Evolutionary conservation across 805 yeast species (phyloP).

Genomic region (Yarrowia deformans): DNA sequence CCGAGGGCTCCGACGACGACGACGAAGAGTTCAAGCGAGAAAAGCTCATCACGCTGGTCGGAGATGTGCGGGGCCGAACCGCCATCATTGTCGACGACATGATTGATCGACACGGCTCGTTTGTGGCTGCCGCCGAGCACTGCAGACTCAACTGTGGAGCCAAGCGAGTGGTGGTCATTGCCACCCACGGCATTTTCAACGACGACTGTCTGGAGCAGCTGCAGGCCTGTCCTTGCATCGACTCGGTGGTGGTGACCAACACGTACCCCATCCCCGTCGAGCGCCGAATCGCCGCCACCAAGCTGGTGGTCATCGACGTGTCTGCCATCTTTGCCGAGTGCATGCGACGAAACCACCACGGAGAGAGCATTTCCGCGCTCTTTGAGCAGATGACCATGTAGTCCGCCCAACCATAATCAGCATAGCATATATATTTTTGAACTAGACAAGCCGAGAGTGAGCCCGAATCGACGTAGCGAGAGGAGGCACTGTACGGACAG

Average conservation of each 20-base stretch:
- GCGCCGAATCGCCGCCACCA: conserved; percentile 63
- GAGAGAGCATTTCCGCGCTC: conserved; percentile 92
- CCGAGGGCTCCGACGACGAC: conserved; percentile 76
- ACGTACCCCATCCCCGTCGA: conserved; percentile 87
- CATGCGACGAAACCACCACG: conserved; percentile 97
- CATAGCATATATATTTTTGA: conserved; percentile 37
- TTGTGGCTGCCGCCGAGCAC: conserved; percentile 98
- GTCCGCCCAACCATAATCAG: conserved; percentile 8
- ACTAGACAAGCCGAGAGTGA: conserved; percentile 21
- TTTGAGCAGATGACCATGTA: conserved; percentile 71
- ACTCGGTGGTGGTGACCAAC: conserved; percentile 92
- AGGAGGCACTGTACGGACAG: not conserved
- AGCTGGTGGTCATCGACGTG: conserved; percentile 87
- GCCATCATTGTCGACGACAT: conserved; percentile 96
- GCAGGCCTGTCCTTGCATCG: conserved; percentile 80
- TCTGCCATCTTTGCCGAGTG: conserved; percentile 97
- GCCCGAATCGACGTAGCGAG: conserved; percentile 1
- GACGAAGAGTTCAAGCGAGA: conserved; percentile 83
- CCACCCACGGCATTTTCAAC: conserved; percentile 94
- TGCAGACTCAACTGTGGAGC: conserved; percentile 97
- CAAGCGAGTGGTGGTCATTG: conserved; percentile 83
- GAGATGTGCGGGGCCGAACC: conserved; percentile 89
- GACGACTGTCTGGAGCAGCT: conserved; percentile 84
- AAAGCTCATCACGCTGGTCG: conserved; percentile 93
- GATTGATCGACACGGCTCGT: conserved; percentile 94